These are phyloP conservation scores for Pilatotrama ljubarskyi DNA, from an alignment of 768 basidiomycete species.

Conservation along the genomic window DNA sequence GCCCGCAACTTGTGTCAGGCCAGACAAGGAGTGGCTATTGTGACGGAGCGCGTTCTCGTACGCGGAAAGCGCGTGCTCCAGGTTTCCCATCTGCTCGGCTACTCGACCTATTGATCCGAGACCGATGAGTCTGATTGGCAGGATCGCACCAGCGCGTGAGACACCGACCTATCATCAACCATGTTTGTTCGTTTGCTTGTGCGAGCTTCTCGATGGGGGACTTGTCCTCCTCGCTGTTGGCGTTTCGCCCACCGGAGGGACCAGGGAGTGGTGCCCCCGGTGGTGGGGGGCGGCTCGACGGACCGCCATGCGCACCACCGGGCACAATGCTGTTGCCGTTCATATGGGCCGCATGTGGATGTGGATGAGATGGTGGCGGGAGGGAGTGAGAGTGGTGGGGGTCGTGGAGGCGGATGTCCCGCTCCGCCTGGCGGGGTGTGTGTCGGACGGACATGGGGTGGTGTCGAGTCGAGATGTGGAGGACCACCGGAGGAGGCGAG, in stretches of 20 bases:
- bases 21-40: conserved; percentile 87
- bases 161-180: conserved; percentile 84
- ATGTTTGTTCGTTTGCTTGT: conserved; percentile 90
- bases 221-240: conserved; percentile 37
- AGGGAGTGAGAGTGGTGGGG: conserved; percentile 46
- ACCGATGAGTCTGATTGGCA: conserved; percentile 28
- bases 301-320: conserved; percentile 40
- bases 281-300: conserved; percentile 40
- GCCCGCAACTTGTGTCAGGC: conserved; percentile 91
- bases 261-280: conserved; percentile 21
- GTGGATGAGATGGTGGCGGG: conserved; percentile 42
- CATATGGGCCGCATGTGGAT: conserved; percentile 45
- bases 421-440: conserved; percentile 56
- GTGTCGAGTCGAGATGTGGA: conserved; percentile 32
- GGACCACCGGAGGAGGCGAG: conserved; percentile 23
- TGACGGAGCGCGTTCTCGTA: conserved; percentile 96
- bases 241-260: conserved; percentile 39
- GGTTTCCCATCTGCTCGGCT: conserved; percentile 93
- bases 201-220: conserved; percentile 72
- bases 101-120: conserved; percentile 68
- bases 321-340: conserved; percentile 54
- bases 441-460: conserved; percentile 60
- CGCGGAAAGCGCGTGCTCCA: conserved; percentile 87
- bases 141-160: conserved; percentile 8
- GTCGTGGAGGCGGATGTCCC: conserved; percentile 68